Evolutionary conservation across 1,284 basidiomycete genomes (phyloP), one percentile per base, ranked within the genome.

Genomic region (Ceratobasidium sp.): DNA sequence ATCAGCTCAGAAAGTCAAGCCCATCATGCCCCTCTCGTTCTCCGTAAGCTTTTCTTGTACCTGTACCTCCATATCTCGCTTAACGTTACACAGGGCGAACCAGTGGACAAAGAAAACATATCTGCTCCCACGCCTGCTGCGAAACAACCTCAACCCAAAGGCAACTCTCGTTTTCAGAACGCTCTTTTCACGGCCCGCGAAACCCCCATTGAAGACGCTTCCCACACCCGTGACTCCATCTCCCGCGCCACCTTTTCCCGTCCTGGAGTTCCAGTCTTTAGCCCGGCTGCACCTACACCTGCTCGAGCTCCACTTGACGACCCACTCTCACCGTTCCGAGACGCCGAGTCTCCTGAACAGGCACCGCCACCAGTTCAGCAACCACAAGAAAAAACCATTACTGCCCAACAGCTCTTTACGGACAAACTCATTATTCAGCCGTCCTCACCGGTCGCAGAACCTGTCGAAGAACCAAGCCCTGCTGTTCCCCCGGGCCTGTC

Each of bases 11-110:
- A 66, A 76, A 61, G 53, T 63, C 58, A 76, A 76, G 49, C 65
- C 88, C 80, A 83, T 87, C 74, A 86, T 85, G 73, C 83, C 81
- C 8, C 78, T 87, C 37, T 86, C 86, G 42, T 80, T 87, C 20
- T 87, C 90, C 81, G 91, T 91, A 81, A 33, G 84, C 79, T 11
- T 35, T 75, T 26, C 60, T 39, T 28, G 37, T n/a, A 42, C 54
- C 37, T 45, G 49, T 7, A 5, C 17, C 37, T 3, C 11, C 33
- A 77, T 80, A 35, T 78, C 45, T 64, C 26, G 45, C 64, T 42
- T 42, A 63, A 11, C 45, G 37, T 8, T 69, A 28, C 35, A 20
- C 39, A 78, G 64, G 60, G 37, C 39, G 28, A 61, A 37, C 51
- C 71, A 47, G 79, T 81, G 6, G 80, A 80, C 28, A 86, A 86